Evolutionary conservation across 108 stramenopile species (phyloP).

Genomic region (Craspedostauros australis): DNA sequence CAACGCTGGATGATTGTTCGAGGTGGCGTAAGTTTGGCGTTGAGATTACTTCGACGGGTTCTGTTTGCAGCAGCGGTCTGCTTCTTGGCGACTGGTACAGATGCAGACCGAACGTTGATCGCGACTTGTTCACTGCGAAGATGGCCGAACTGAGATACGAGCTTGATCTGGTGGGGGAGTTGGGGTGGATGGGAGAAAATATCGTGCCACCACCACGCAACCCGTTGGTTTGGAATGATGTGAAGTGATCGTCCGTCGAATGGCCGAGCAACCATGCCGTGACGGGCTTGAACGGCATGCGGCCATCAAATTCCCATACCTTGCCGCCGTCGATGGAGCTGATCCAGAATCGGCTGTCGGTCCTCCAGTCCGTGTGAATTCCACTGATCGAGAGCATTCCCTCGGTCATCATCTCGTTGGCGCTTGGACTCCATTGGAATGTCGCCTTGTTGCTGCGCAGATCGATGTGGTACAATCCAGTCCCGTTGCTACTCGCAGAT

Average conservation of each 20-base stretch:
- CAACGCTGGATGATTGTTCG: too few species aligned
- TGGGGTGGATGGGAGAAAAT: too few species aligned
- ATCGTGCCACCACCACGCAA: conserved; percentile 25
- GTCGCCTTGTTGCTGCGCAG: conserved; percentile 43
- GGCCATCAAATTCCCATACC: conserved; percentile 64
- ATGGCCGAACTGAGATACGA: conserved; percentile 1
- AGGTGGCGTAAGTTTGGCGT: too few species aligned
- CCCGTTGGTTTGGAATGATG: conserved; percentile 13
- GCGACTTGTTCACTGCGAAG: conserved; percentile 46
- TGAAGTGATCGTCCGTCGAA: too few species aligned
- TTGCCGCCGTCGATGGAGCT: conserved; percentile 61
- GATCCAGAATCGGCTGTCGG: conserved; percentile 38
- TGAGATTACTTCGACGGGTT: conserved; percentile 57
- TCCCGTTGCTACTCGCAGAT: conserved; percentile 35
- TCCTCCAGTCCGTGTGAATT: conserved; percentile 39
- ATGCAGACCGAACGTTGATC: conserved; percentile 31
- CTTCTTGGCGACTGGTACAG: conserved; percentile 45
- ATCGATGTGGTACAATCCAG: conserved; percentile 60
- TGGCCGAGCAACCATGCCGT: conserved; percentile 56
- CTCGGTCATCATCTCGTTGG: conserved; percentile 51
- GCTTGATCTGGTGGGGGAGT: not conserved
- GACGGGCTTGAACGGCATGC: conserved; percentile 50
- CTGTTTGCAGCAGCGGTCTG: conserved; percentile 46
- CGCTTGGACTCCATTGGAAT: conserved; percentile 78
- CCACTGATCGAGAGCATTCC: conserved; percentile 65